phyloP scores from a whole-genome alignment of 768 basidiomycete species.

The Mycena filopes region DNA sequence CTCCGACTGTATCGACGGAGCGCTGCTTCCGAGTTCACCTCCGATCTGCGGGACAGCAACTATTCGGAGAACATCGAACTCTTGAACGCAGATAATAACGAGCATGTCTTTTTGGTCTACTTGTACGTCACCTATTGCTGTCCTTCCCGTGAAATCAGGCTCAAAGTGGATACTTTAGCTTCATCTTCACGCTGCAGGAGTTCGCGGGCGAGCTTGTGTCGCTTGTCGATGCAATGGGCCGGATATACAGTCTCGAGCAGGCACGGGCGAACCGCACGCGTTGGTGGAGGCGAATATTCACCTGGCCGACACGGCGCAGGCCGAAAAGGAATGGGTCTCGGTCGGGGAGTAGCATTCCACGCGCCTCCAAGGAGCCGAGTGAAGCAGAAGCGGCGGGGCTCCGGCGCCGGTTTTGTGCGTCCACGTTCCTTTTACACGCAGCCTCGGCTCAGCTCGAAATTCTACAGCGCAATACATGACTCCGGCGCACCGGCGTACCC shows the following conservation, averaged over 20 bases:
- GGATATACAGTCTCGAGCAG: slow-evolving; percentile 78
- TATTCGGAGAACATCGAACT: slow-evolving; percentile 45
- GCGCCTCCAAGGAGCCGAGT: slow-evolving; percentile 8
- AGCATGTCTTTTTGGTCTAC: slow-evolving; percentile 89
- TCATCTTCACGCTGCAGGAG: slow-evolving; percentile 96
- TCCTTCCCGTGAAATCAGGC: neutral
- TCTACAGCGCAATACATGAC: slow-evolving; percentile 63
- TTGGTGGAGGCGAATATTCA: slow-evolving; percentile 54
- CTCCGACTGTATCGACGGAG: slow-evolving; percentile 75
- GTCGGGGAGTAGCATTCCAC: slow-evolving; percentile 7
- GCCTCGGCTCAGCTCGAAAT: neutral
- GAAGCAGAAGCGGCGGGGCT: neutral
- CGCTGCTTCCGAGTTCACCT: slow-evolving; percentile 42
- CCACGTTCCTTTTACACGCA: neutral
- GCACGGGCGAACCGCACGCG: slow-evolving; percentile 46
- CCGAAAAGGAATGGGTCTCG: slow-evolving; percentile 14
- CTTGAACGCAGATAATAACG: slow-evolving; percentile 67
- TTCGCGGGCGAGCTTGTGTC: slow-evolving; percentile 86
- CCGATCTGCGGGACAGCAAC: slow-evolving; percentile 24
- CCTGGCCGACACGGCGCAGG: slow-evolving; percentile 18
- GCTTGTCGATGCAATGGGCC: slow-evolving; percentile 85
- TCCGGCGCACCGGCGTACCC: slow-evolving; percentile 57
- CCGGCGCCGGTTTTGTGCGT: slow-evolving; percentile 27
- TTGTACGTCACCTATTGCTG: slow-evolving; percentile 68
- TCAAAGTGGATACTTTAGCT: slow-evolving; percentile 57